Conservation (phyloP, 2,329 filamentous ascomycete species). For the Pseudogymnoascus destructans region DNA sequence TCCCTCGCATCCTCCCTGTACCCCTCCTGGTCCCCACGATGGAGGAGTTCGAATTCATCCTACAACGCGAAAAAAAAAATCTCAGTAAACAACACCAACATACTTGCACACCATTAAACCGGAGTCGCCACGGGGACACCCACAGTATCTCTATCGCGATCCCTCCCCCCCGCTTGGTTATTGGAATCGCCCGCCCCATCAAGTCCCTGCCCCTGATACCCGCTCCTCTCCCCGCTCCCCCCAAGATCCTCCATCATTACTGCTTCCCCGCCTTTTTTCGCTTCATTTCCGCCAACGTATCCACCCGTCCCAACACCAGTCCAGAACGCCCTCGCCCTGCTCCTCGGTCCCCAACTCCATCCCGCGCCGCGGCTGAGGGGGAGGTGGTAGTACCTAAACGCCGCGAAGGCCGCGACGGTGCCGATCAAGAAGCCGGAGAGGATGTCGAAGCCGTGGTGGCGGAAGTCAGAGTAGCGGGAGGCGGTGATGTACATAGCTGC, state of each 20-base stretch:
- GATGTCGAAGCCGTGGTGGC: constrained; percentile 88
- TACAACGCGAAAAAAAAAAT: not conserved
- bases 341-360: constrained; percentile 80
- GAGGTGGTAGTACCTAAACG: constrained; percentile 77
- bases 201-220: not conserved
- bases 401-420: constrained; percentile 53
- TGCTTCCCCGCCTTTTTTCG: not conserved
- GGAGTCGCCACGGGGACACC: not conserved
- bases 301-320: constrained; percentile 46
- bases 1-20: not conserved
- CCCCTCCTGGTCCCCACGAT: not conserved
- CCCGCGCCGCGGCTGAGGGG: constrained; percentile 67
- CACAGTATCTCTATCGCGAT: not conserved
- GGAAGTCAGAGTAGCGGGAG: constrained; percentile 77
- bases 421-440: constrained; percentile 75
- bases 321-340: constrained; percentile 61
- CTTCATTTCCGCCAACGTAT: constrained; percentile 23
- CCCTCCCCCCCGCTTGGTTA: not conserved
- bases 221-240: not conserved
- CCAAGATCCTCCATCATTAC: not conserved
- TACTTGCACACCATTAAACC: not conserved
- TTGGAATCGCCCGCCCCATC: not conserved
- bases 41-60: constrained; percentile 6
- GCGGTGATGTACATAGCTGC: constrained; percentile 69
- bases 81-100: not conserved